These are phyloP conservation scores for Linnemannia hyalina DNA, from an alignment of 192 early-diverging fungal species.

Conservation along the genomic window DNA sequence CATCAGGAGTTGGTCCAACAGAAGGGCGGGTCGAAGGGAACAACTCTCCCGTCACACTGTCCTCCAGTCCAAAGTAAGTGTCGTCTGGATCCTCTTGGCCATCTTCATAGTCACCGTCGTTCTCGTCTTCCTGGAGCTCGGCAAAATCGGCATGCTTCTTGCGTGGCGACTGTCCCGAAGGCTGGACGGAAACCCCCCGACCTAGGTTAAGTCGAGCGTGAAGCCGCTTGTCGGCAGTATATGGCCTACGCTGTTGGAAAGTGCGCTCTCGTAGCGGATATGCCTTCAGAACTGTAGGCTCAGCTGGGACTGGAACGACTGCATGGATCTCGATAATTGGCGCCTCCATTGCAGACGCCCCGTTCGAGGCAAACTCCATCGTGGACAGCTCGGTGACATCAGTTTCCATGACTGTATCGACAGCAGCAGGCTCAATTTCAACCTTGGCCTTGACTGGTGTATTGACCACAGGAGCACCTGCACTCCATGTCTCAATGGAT, in stretches of 20 bases:
- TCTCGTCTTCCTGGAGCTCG: background rate
- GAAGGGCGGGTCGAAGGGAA: background rate
- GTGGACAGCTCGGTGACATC: background rate
- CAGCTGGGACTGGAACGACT: background rate
- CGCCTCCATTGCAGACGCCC: background rate
- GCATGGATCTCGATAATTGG: background rate
- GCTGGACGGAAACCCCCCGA: background rate
- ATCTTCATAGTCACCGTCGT: constrained; percentile 14
- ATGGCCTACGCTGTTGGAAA: background rate
- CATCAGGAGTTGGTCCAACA: background rate
- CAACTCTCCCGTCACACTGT: background rate
- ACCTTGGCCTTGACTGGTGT: background rate
- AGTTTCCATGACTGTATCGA: background rate
- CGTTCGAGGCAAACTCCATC: background rate
- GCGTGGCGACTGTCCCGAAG: background rate
- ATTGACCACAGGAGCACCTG: background rate
- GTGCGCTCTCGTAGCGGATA: constrained; percentile 2
- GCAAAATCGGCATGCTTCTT: background rate
- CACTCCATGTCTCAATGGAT: too few species aligned
- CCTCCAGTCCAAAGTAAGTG: background rate
- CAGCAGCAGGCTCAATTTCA: background rate
- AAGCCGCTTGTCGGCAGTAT: constrained; percentile 8
- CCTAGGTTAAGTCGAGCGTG: background rate
- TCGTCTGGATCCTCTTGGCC: background rate
- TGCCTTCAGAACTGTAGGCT: background rate